Evolutionary conservation across 306 rosid genomes (phyloP).

Genomic region (Pyrus bretschneideri): DNA sequence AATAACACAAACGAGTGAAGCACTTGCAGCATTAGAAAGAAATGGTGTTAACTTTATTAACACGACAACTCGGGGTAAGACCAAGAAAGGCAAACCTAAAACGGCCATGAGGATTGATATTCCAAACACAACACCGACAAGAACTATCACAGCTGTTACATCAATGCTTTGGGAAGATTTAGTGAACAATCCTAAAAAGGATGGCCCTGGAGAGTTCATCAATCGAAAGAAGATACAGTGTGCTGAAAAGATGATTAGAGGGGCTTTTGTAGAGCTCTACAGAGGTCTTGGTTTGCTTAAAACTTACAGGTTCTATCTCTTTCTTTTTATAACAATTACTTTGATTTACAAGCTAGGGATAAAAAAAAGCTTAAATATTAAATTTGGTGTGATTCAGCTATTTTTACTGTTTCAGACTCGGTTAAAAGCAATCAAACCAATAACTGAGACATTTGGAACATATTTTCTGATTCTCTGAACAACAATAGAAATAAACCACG

Average conservation of each 20-base stretch:
- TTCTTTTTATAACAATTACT: background rate
- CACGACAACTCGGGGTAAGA: conserved; percentile 29
- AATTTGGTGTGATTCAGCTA: background rate
- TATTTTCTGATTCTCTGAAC: background rate
- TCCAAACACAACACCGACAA: conserved; percentile 41
- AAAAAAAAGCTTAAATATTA: background rate
- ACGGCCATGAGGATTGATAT: conserved; percentile 62
- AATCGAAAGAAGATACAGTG: conserved; percentile 60
- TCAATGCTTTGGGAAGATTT: conserved; percentile 77
- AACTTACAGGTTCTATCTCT: conserved; percentile 55
- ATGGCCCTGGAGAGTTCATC: conserved; percentile 43
- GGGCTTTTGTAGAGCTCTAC: conserved; percentile 77
- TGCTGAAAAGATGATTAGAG: conserved; percentile 73
- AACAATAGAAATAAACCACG: background rate
- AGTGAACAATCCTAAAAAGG: conserved; percentile 57
- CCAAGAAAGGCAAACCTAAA: conserved; percentile 65
- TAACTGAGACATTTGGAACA: background rate
- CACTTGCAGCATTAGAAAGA: conserved; percentile 48
- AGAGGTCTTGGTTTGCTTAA: conserved; percentile 60
- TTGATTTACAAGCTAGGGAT: background rate
- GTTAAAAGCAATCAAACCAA: background rate
- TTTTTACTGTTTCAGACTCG: background rate
- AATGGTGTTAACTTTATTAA: conserved; percentile 50
- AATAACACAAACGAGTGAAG: conserved; percentile 47
- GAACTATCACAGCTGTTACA: conserved; percentile 43